Conservation (phyloP, 1,139 yeast genomes). For the Zygoascus hellenicus region DNA sequence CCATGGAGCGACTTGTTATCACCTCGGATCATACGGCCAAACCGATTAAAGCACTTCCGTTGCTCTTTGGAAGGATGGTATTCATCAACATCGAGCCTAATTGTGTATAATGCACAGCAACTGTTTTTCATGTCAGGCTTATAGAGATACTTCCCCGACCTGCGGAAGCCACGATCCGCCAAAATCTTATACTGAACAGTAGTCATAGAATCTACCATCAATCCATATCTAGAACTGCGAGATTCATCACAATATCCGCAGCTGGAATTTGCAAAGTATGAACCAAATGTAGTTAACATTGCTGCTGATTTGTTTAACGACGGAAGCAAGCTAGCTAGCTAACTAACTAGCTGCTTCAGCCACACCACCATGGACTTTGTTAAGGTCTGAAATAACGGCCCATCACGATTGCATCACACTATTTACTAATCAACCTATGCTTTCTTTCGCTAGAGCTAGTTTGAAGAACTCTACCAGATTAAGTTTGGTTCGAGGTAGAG, state of each 20-base stretch:
- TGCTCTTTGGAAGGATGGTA: constrained; percentile 59
- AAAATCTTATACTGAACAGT: constrained; percentile 53
- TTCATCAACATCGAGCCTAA: constrained; percentile 50
- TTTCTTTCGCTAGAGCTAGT: not conserved
- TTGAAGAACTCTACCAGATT: not conserved
- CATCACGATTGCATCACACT: not conserved
- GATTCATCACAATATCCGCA: constrained; percentile 48
- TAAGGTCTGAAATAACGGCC: no score
- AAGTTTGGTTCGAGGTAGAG: not conserved
- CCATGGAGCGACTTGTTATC: constrained; percentile 1
- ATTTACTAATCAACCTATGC: not conserved
- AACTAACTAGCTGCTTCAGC: no score
- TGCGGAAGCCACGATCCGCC: constrained; percentile 67
- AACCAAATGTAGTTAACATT: constrained; percentile 15
- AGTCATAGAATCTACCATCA: constrained; percentile 44
- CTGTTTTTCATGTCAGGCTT: constrained; percentile 64
- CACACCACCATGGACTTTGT: no score
- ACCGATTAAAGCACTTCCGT: constrained; percentile 57
- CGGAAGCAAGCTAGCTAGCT: no score
- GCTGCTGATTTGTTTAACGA: no score
- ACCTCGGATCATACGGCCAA: constrained; percentile 24
- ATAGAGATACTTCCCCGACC: constrained; percentile 72
- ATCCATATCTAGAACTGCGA: constrained; percentile 41
- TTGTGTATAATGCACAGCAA: constrained; percentile 82
- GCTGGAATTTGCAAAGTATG: constrained; percentile 32